These are phyloP conservation scores for Pleurotus platypus DNA, from an alignment of 768 basidiomycete genomes.

Conservation along the genomic window DNA sequence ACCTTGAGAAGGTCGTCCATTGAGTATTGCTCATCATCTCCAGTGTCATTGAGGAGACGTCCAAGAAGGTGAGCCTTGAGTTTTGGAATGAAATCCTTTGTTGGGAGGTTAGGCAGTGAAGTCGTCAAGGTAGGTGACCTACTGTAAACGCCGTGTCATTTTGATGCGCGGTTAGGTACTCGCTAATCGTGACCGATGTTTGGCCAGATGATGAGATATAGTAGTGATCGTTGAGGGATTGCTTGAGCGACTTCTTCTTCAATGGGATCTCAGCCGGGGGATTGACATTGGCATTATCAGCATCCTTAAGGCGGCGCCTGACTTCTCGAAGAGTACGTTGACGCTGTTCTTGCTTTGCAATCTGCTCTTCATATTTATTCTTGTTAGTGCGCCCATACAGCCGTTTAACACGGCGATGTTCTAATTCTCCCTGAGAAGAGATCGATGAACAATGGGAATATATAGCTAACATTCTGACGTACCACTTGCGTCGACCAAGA, in stretches of 20 bases:
- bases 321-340: not conserved
- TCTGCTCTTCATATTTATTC: slow-evolving; percentile 11
- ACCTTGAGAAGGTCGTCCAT: slow-evolving; percentile 12
- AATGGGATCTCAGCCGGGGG: not conserved
- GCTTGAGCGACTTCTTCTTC: not conserved
- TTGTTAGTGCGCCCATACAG: slow-evolving; percentile 23
- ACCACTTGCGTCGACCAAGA: slow-evolving; percentile 30
- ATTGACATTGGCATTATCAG: not conserved
- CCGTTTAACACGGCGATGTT: slow-evolving; percentile 26
- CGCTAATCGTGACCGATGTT: slow-evolving; percentile 10
- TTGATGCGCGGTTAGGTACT: slow-evolving; percentile 8
- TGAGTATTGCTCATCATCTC: slow-evolving; percentile 13
- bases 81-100: slow-evolving; percentile 20
- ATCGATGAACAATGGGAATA: not conserved
- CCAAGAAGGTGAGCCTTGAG: slow-evolving; percentile 27
- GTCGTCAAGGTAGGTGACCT: not conserved
- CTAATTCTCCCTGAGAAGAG: slow-evolving; percentile 25
- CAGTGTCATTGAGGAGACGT: slow-evolving; percentile 14
- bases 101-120: not conserved
- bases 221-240: slow-evolving; percentile 8
- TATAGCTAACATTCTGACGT: slow-evolving; percentile 12
- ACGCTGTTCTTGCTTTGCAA: slow-evolving; percentile 17
- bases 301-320: slow-evolving; percentile 3
- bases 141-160: slow-evolving; percentile 24
- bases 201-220: slow-evolving; percentile 19